Percentiles rank a stretch among this genome's conserved stretches.
phyloP scores from a whole-genome alignment of 805 yeast genomes.

The Hanseniaspora vineae region DNA sequence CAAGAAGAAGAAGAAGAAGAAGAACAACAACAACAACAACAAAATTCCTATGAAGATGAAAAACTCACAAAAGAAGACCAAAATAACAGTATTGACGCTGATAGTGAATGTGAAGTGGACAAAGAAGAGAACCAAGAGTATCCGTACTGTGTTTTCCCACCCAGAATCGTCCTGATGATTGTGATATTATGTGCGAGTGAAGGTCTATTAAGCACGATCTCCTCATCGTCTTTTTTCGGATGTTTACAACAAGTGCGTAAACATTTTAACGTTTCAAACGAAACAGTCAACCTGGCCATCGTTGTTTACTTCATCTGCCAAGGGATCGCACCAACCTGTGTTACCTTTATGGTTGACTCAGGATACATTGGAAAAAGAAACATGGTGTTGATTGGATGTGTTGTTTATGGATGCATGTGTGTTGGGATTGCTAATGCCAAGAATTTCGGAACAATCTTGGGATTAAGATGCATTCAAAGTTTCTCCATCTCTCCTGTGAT shows the following conservation, averaged over 20 bases:
- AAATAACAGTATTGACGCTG: not conserved
- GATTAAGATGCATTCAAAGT: slow-evolving; percentile 65
- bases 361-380: slow-evolving; percentile 55
- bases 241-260: slow-evolving; percentile 47
- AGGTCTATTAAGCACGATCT: slow-evolving; percentile 57
- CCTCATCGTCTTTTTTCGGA: slow-evolving; percentile 73
- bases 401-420: slow-evolving; percentile 46
- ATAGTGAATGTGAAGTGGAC: not conserved
- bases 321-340: slow-evolving; percentile 60
- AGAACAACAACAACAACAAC: too few species aligned
- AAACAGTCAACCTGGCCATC: slow-evolving; percentile 53
- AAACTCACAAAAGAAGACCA: too few species aligned
- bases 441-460: slow-evolving; percentile 47
- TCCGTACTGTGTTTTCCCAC: slow-evolving; percentile 34
- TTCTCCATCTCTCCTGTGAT: slow-evolving; percentile 66
- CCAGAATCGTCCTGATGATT: slow-evolving; percentile 29
- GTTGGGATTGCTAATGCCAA: slow-evolving; percentile 51
- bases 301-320: slow-evolving; percentile 68
- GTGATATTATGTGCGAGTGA: slow-evolving; percentile 30
- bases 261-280: slow-evolving; percentile 42
- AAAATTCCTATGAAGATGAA: too few species aligned
- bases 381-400: slow-evolving; percentile 38
- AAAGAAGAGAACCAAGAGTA: slow-evolving; percentile 4
- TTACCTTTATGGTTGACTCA: slow-evolving; percentile 56
- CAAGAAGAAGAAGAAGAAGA: too few species aligned